Percentiles rank a stretch among this genome's conserved stretches.
These are phyloP conservation scores for Trametes elegans DNA, from an alignment of 768 basidiomycete species.

Conservation along the genomic window DNA sequence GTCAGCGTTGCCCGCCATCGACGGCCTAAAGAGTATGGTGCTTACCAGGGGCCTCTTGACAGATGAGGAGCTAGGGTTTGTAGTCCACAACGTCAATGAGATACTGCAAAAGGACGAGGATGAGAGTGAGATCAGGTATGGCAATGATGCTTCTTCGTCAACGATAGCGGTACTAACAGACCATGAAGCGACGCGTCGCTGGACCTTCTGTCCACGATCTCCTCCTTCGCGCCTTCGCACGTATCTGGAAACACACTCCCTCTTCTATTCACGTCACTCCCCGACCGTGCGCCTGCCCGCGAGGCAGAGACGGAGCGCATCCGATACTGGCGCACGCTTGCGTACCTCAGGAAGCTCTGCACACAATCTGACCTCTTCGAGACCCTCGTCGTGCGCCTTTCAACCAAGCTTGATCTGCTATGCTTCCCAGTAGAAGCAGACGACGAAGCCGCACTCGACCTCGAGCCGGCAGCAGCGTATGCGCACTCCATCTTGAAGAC, in stretches of 20 bases:
- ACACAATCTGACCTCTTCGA: constrained; percentile 78
- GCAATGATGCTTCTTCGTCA: neutral
- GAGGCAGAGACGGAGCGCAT: constrained; percentile 55
- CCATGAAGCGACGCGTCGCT: constrained; percentile 54
- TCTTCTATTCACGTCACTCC: constrained; percentile 71
- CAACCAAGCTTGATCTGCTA: constrained; percentile 72
- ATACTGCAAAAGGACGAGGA: constrained; percentile 51
- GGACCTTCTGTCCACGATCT: constrained; percentile 61
- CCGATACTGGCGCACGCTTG: constrained; percentile 65
- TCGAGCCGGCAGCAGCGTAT: constrained; percentile 76
- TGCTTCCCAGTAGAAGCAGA: constrained; percentile 38
- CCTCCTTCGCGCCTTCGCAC: constrained; percentile 56
- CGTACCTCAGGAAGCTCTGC: constrained; percentile 71
- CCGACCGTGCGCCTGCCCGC: constrained; percentile 58
- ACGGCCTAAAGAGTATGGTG: constrained; percentile 64
- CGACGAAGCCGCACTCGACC: constrained; percentile 31
- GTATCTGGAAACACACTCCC: constrained; percentile 79
- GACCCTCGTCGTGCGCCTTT: constrained; percentile 72
- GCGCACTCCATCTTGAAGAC: constrained; percentile 78
- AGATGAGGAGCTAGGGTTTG: constrained; percentile 72
- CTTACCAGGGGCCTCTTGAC: constrained; percentile 60
- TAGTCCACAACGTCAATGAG: constrained; percentile 75
- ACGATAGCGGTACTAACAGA: neutral
- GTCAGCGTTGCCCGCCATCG: constrained; percentile 58
- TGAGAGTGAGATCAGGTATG: constrained; percentile 50